Conservation (phyloP, 2,329 filamentous ascomycete genomes). For the Cercospora brassicicola region DNA sequence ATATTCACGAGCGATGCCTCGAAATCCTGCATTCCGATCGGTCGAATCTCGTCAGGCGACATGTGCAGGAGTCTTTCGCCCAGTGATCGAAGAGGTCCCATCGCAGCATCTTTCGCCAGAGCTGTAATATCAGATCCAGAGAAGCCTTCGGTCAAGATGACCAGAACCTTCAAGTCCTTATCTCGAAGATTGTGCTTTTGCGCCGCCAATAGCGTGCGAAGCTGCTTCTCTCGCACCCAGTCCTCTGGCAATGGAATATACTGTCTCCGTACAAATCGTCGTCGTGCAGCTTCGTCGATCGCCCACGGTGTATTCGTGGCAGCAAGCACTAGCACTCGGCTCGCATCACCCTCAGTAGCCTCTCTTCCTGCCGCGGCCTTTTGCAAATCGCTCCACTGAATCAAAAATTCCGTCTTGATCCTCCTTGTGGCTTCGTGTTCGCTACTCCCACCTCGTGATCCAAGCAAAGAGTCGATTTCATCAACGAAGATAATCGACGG, state of each 20-base stretch:
- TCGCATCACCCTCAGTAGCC: constrained; percentile 70
- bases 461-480: constrained; percentile 92
- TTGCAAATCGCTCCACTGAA: constrained; percentile 94
- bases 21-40: constrained; percentile 82
- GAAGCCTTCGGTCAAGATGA: constrained; percentile 87
- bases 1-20: constrained; percentile 80
- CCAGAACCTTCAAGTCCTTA: constrained; percentile 69
- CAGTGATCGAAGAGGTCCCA: constrained; percentile 87
- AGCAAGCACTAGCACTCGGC: constrained; percentile 85
- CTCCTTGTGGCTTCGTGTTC: constrained; percentile 91
- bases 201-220: constrained; percentile 76
- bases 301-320: constrained; percentile 97
- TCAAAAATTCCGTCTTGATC: constrained; percentile 96
- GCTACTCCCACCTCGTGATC: constrained; percentile 74
- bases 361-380: constrained; percentile 86
- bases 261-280: constrained; percentile 87
- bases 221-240: constrained; percentile 74
- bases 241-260: constrained; percentile 93
- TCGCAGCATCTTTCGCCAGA: constrained; percentile 93
- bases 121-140: constrained; percentile 96
- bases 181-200: constrained; percentile 80
- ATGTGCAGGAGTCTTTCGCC: constrained; percentile 88
- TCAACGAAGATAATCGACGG: constrained; percentile 98
- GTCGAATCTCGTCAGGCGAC: constrained; percentile 89
- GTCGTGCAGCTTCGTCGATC: constrained; percentile 89